Conservation (phyloP, 2,329 filamentous ascomycete species). For the Cytospora piceae region DNA sequence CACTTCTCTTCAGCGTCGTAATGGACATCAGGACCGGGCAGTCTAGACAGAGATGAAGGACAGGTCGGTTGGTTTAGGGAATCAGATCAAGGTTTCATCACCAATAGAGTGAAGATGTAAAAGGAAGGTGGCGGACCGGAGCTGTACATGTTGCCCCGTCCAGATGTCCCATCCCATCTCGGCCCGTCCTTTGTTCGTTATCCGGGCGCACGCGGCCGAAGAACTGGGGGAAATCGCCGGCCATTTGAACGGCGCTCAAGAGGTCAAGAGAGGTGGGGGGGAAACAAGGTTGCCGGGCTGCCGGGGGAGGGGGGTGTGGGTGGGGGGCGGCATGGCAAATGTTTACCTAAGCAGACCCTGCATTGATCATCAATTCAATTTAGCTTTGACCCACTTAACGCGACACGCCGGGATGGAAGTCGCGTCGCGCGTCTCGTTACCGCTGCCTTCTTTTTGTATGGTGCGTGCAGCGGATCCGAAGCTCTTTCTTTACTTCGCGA, state of each 20-base stretch:
- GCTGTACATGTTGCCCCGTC: background rate
- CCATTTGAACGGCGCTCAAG: background rate
- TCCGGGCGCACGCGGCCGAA: conserved; percentile 25
- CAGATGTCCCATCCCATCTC: background rate
- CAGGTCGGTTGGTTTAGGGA: background rate
- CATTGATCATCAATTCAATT: background rate
- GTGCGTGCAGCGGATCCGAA: background rate
- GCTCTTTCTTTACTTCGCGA: conserved; percentile 4
- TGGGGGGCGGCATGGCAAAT: too few species aligned
- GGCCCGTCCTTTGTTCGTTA: conserved; percentile 3
- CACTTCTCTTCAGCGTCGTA: background rate
- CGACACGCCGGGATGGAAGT: background rate
- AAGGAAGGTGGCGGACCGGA: background rate
- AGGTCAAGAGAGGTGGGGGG: background rate
- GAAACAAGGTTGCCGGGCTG: too few species aligned
- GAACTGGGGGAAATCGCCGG: conserved; percentile 10
- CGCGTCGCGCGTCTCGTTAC: conserved; percentile 16
- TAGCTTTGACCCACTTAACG: conserved; percentile 3
- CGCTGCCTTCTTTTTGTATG: background rate
- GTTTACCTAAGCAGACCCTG: background rate
- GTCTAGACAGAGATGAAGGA: background rate
- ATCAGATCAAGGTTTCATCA: background rate
- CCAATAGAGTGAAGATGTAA: background rate
- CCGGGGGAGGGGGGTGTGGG: background rate
- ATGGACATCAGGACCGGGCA: conserved; percentile 13